A percentile compares a stretch with the other conserved stretches of the same genome.
Evolutionary conservation across 345 rosid species (phyloP).

Genomic region (Brassica carinata): DNA sequence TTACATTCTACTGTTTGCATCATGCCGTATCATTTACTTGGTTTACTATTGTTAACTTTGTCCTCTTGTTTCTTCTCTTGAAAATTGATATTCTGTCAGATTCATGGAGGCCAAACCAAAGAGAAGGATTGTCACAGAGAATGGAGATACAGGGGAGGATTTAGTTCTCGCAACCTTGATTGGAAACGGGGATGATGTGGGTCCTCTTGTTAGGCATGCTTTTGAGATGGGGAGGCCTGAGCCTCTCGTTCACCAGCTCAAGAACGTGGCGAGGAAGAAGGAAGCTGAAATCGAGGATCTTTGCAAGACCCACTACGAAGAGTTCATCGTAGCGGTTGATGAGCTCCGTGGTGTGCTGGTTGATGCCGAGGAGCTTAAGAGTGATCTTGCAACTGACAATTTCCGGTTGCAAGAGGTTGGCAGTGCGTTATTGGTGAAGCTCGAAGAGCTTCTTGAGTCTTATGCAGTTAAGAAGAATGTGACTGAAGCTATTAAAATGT

Average conservation of each 20-base stretch:
- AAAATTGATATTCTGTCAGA: background rate
- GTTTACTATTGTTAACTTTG: no score
- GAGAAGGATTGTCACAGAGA: conserved; percentile 73
- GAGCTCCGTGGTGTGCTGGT: conserved; percentile 96
- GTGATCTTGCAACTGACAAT: conserved; percentile 86
- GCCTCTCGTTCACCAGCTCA: conserved; percentile 80
- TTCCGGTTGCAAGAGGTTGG: conserved; percentile 87
- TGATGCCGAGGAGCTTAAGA: conserved; percentile 91
- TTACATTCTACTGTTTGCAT: no score
- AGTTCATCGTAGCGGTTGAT: conserved; percentile 92
- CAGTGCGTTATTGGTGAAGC: conserved; percentile 63
- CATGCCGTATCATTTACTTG: no score
- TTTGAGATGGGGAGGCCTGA: conserved; percentile 88
- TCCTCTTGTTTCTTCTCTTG: no score
- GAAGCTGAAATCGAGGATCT: conserved; percentile 95
- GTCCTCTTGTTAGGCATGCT: conserved; percentile 87
- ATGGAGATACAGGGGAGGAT: conserved; percentile 88
- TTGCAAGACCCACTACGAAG: conserved; percentile 97
- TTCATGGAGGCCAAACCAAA: conserved; percentile 75
- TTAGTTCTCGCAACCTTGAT: conserved; percentile 77
- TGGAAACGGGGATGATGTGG: conserved; percentile 90
- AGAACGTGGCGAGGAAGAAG: conserved; percentile 69
- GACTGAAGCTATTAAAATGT: conserved; percentile 75
- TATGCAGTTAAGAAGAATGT: conserved; percentile 78
- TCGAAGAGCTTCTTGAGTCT: conserved; percentile 85